Base-by-base conservation (phyloP, 768 basidiomycete genomes). In the Krasilnikovozyma curviuscula region DNA sequence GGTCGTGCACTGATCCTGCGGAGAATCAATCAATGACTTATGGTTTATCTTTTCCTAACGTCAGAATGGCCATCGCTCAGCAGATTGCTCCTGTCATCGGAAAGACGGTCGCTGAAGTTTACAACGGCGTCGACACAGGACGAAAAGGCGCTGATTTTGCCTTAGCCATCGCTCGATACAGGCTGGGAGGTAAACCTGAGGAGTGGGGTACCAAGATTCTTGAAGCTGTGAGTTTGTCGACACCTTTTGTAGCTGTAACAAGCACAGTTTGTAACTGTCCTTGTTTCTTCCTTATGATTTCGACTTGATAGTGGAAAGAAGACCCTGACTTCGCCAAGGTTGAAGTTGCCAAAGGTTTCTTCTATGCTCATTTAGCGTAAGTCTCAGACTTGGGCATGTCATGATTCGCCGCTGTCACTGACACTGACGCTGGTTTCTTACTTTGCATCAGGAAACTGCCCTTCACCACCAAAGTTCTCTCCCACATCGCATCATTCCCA, bases 61-160 rank as follows among this genome's bases (percentile, higher is more conserved):
- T 84, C 70, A 71, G 81, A 46, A 77, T 72, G n/a, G 73, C 83
- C 32, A 81, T 85, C 56, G 83, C 86, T 4, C 71, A 77, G 57
- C 71, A 73, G 52, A 65, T 91, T 44, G 70, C 78, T 0, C 57
- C 59, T 40, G 62, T 66, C 52, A 60, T 55, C 5, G 65, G 61
- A 8, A 55, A 61, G 46, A 33, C 56, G 8, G 58, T 63, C 21
- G 41, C 54, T 32, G 59, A 61, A 14, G 58, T 78, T 0, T 93
- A 83, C 65, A 62, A 72, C 21, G 88, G 83, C 19, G 79, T 93
- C 0, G 81, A 88, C 61, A 82, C 79, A 54, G 55, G 57, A 83
- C 30, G 85, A 89, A 67, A 89, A 89, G 65, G 84, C n/a, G 78
- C 73, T 37, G 91, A 97, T 66, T 86, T 93, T 56, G 81, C 81